These are phyloP conservation scores for Nemania diffusa DNA, from an alignment of 2,329 filamentous ascomycete species.

Conservation along the genomic window DNA sequence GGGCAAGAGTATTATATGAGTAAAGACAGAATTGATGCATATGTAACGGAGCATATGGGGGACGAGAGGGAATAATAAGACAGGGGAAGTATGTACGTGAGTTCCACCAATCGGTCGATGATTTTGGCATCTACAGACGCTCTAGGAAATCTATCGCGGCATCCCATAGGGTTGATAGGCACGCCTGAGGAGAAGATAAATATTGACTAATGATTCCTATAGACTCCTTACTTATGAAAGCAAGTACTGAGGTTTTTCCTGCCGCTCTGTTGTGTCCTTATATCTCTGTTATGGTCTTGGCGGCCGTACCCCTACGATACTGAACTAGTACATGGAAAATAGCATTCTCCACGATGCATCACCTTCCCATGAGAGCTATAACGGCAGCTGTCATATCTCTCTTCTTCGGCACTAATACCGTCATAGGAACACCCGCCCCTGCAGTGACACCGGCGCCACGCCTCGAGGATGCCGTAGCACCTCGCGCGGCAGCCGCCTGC, in stretches of 20 bases:
- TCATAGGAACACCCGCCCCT: slow-evolving; percentile 18
- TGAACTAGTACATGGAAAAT: not conserved
- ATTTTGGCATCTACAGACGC: not conserved
- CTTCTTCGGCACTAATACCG: slow-evolving; percentile 2
- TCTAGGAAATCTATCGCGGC: not conserved
- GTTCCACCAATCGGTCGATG: slow-evolving; percentile 31
- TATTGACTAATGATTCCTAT: not conserved
- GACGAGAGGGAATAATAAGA: not conserved
- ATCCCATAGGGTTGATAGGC: not conserved
- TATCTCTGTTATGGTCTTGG: not conserved
- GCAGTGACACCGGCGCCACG: slow-evolving; percentile 27
- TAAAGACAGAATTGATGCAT: not conserved
- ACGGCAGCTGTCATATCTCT: not conserved
- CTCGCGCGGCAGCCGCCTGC: slow-evolving; percentile 52
- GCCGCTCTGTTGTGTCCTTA: not conserved
- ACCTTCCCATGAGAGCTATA: not conserved
- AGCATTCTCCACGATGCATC: slow-evolving; percentile 14
- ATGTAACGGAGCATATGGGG: not conserved
- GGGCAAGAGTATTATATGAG: not conserved
- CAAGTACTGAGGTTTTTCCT: not conserved
- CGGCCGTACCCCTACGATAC: not conserved
- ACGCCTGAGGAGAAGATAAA: not conserved
- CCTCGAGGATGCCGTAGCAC: slow-evolving; percentile 28
- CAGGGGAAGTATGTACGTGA: not conserved
- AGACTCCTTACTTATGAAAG: not conserved